Evolutionary conservation across 2,329 filamentous ascomycete species (phyloP), one percentile per base, ranked within the genome.

Genomic region (Davidsoniella virescens): DNA sequence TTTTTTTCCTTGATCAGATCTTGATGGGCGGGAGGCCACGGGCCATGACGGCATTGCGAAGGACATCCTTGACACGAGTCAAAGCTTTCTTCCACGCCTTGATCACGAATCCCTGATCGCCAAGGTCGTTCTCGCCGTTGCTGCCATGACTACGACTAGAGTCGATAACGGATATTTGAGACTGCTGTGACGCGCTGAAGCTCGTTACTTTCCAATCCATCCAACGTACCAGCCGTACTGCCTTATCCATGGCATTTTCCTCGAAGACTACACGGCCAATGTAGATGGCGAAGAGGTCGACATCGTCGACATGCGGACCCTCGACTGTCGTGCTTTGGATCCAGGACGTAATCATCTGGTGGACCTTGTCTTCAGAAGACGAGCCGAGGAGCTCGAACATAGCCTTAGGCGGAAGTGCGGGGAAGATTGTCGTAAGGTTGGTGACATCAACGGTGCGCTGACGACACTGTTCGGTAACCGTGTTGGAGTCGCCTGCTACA

Each of bases 191-290:
- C 60, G 58, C 52, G 63, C 66, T 4, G 65, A 49, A 18, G n/a
- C 36, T 33, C 6, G 20, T 10, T 5, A 80, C 68, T 17, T 80
- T 55, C 59, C 75, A 69, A 40, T 68, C 67, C 45, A 82, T 56
- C 85, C 86, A 94, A 56, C 71, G 77, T 10, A 83, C 73, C 16
- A 92, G 64, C 10, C 75, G 74, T 1, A 77, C 71, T 1, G 76
- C 84, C 64, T 94, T 94, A 4, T 73, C 73, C 65, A 92, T 71
- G 61, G 95, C 81, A 52, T 73, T 70, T 63, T 96, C 92, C 52
- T 90, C 80, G 1, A 66, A 54, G 0, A 94, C 72, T 0, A 96
- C 85, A 23, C 73, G 73, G 4, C 62, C 68, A 26, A 96, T 63
- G 62, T 94, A 96, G 58, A 70, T 74, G 49, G 73, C 76, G 54